phyloP scores from a whole-genome alignment of 257 asterid species.

The Nicotiana noctiflora region DNA sequence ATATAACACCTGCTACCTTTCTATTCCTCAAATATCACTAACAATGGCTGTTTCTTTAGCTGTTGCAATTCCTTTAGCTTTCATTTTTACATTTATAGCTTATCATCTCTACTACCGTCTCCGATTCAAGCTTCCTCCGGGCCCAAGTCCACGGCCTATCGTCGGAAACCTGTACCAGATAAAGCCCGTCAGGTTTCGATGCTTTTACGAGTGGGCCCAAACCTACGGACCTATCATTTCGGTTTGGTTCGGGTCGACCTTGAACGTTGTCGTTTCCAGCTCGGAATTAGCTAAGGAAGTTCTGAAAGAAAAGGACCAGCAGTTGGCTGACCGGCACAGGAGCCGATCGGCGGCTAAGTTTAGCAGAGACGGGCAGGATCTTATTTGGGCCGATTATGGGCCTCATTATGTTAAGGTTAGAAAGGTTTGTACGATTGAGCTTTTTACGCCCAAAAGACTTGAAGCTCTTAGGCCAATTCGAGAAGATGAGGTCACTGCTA shows the following conservation, averaged over 20 bases:
- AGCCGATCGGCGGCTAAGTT: slow-evolving; percentile 68
- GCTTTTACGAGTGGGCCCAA: slow-evolving; percentile 72
- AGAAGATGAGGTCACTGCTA: slow-evolving; percentile 75
- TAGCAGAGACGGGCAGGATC: slow-evolving; percentile 71
- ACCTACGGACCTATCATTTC: slow-evolving; percentile 68
- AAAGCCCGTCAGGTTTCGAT: slow-evolving; percentile 76
- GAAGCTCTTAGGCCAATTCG: slow-evolving; percentile 73
- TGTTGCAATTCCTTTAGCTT: neutral
- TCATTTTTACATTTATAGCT: slow-evolving; percentile 26
- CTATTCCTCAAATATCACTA: neutral
- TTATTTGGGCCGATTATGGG: slow-evolving; percentile 91
- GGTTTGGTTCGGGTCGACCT: slow-evolving; percentile 70
- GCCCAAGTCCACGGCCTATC: slow-evolving; percentile 63
- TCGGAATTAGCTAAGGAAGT: slow-evolving; percentile 63
- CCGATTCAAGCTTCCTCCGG: slow-evolving; percentile 73
- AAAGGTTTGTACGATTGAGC: slow-evolving; percentile 73
- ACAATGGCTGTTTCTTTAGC: neutral
- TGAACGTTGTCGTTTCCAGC: slow-evolving; percentile 55
- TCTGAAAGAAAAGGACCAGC: slow-evolving; percentile 77
- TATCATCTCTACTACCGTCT: slow-evolving; percentile 44
- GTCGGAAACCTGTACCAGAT: slow-evolving; percentile 77
- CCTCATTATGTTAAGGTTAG: slow-evolving; percentile 84
- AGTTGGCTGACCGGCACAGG: slow-evolving; percentile 72
- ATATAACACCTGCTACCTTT: neutral
- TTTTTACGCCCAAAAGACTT: slow-evolving; percentile 62